phyloP scores from a whole-genome alignment of 1,284 basidiomycete species.

The Peniophora sp. region DNA sequence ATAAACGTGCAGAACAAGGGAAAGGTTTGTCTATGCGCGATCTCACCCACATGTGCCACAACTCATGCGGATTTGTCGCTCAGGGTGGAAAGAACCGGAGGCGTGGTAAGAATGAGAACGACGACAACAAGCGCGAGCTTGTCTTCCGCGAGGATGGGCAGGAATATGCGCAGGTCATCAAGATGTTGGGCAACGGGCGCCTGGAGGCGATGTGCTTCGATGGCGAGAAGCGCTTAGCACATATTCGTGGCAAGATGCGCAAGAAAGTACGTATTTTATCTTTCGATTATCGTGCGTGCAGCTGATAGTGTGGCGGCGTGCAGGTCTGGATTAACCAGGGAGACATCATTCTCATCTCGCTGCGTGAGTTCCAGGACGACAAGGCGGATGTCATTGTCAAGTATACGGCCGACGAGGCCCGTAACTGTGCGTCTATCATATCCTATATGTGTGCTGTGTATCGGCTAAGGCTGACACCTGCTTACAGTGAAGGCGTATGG shows the following conservation, averaged over 20 bases:
- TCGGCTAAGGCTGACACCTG: neutral
- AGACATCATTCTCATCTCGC: conserved; percentile 93
- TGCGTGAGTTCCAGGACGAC: conserved; percentile 98
- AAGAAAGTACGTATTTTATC: conserved; percentile 75
- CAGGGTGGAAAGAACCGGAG: conserved; percentile 99
- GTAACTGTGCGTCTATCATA: conserved; percentile 51
- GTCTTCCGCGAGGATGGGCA: conserved; percentile 99
- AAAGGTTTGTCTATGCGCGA: conserved; percentile 41
- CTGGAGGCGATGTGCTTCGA: conserved; percentile 98
- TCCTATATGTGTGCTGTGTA: neutral
- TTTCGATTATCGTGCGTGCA: neutral
- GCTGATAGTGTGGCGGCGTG: neutral
- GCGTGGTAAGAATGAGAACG: conserved; percentile 99
- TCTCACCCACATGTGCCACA: neutral
- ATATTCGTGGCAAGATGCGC: conserved; percentile 98
- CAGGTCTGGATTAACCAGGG: conserved; percentile 99
- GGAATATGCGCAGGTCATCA: conserved; percentile 97
- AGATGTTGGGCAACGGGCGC: conserved; percentile 98
- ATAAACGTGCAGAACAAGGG: conserved; percentile 59
- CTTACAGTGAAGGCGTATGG: conserved; percentile 88
- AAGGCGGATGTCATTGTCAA: conserved; percentile 99
- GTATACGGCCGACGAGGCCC: conserved; percentile 93
- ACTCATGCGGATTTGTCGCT: neutral
- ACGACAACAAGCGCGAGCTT: conserved; percentile 96
- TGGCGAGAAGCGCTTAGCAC: conserved; percentile 95